These are phyloP conservation scores for Alternaria ventricosa DNA, from an alignment of 2,329 filamentous ascomycete genomes.

Conservation along the genomic window DNA sequence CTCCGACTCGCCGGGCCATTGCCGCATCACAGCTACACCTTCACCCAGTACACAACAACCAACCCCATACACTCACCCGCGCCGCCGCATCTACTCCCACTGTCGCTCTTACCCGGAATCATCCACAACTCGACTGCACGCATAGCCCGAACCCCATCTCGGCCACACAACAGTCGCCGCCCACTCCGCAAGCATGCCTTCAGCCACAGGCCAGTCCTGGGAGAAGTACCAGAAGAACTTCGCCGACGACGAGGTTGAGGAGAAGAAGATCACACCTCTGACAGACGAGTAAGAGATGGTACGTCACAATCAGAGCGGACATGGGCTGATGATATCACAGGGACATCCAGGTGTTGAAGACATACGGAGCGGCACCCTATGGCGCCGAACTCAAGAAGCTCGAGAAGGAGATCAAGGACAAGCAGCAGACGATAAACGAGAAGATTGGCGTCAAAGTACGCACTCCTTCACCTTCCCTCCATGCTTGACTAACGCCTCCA, in stretches of 20 bases:
- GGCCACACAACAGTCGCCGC: slow-evolving; percentile 13
- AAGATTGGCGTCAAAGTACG: slow-evolving; percentile 73
- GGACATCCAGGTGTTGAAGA: slow-evolving; percentile 99
- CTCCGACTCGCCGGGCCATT: slow-evolving; percentile 27
- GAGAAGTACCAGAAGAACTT: slow-evolving; percentile 99
- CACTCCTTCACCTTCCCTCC: background rate
- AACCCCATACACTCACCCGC: slow-evolving; percentile 3
- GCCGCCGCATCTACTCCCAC: background rate
- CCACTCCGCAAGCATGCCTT: slow-evolving; percentile 70
- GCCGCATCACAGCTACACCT: slow-evolving; percentile 29
- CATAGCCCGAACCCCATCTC: slow-evolving; percentile 7
- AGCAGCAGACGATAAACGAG: slow-evolving; percentile 96
- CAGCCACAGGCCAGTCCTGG: slow-evolving; percentile 92
- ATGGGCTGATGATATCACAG: slow-evolving; percentile 58
- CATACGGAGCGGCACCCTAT: slow-evolving; percentile 96
- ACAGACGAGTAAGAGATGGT: slow-evolving; percentile 81
- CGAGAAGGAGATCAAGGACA: slow-evolving; percentile 99
- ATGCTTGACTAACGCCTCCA: slow-evolving; percentile 48
- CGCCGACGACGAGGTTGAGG: slow-evolving; percentile 93
- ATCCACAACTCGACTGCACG: background rate
- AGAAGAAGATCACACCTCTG: slow-evolving; percentile 99
- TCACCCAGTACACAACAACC: slow-evolving; percentile 26
- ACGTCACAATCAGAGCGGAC: background rate
- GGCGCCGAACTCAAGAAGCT: slow-evolving; percentile 93
- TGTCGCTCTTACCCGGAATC: slow-evolving; percentile 1